Evolutionary conservation across 169 alveolate genomes (phyloP).

Genomic region (Eimeria brunetti): DNA sequence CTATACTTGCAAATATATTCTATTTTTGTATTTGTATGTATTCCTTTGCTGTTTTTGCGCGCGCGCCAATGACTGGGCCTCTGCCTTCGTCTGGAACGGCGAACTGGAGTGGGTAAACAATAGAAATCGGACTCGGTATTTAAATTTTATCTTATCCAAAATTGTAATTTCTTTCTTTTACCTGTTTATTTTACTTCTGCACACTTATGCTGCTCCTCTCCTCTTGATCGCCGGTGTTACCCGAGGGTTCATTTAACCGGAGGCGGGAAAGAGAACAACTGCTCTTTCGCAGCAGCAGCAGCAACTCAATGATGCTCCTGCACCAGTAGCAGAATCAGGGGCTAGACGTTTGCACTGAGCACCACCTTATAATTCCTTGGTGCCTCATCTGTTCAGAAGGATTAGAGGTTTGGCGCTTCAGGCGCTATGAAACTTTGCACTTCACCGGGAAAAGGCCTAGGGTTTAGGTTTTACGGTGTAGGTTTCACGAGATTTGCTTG

Average conservation of each 20-base stretch:
- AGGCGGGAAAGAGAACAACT: not conserved
- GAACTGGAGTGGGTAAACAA: too few species aligned
- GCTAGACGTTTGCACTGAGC: not conserved
- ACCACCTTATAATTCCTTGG: too few species aligned
- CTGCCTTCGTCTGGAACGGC: too few species aligned
- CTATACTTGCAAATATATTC: too few species aligned
- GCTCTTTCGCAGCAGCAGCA: not conserved
- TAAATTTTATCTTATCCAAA: not conserved
- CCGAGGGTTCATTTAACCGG: not conserved
- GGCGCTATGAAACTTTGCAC: not conserved
- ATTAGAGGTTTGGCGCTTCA: not conserved
- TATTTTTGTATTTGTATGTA: too few species aligned
- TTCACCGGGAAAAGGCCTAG: not conserved
- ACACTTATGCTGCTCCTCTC: not conserved
- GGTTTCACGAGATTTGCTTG: not conserved
- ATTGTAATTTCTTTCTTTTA: not conserved
- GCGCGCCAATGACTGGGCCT: too few species aligned
- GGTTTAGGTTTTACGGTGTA: not conserved
- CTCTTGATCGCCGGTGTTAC: not conserved
- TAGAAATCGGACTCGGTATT: too few species aligned
- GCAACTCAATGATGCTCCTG: too few species aligned
- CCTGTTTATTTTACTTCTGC: not conserved
- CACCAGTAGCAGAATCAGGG: not conserved
- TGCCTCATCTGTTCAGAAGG: too few species aligned
- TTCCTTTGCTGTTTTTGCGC: too few species aligned